Base-by-base conservation (phyloP, 164 flowering plant species). In the Vitis rupestris region DNA sequence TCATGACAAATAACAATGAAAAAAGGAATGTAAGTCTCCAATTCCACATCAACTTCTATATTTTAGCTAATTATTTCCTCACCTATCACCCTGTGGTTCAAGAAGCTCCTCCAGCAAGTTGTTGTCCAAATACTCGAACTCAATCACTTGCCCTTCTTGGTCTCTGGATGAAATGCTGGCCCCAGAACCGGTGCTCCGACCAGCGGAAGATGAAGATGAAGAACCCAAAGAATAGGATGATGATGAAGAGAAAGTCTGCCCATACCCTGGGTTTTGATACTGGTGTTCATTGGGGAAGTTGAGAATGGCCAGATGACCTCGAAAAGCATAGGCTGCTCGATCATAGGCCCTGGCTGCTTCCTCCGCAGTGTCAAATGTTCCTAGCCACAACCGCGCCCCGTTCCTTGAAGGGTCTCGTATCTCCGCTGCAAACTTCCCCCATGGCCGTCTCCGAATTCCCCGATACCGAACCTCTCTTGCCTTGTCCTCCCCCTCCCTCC, bases 381-480 rank as follows among this genome's bases (percentile, higher is more conserved):
- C 84, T 0, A 81, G 76, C 84, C 84, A 81, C 9, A 79, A 63
- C n/a, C 82, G 72, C 0, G 81, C 79, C 13, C 84, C 84, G 13
- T 78, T 74, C 53, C 75, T 73, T 10, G 76, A 59, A 2, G 84
- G 81, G 58, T 81, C 84, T 19, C 84, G 75, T 50, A 81, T 81
- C 74, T 81, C 84, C 47, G 84, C 84, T 3, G 84, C 84, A 29
- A 75, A 81, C 64, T 78, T 81, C 1, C 84, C 84, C 84, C 84
- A 81, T 0, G 84, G 84, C 49, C 84, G 50, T 48, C 76, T 56
- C 4, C 84, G 73, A 10, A 81, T 76, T 3, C 84, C 84, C 55
- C 84, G 17, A 51, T 71, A 81, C 15, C 67, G 67, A 14, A 7
- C 16, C 65, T 73, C 69, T 7, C 47, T 30, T 2, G 62, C 30